A percentile compares a stretch with the other conserved stretches of the same genome.
Conservation (phyloP, 768 basidiomycete genomes). For the Lactarius hengduanensis region DNA sequence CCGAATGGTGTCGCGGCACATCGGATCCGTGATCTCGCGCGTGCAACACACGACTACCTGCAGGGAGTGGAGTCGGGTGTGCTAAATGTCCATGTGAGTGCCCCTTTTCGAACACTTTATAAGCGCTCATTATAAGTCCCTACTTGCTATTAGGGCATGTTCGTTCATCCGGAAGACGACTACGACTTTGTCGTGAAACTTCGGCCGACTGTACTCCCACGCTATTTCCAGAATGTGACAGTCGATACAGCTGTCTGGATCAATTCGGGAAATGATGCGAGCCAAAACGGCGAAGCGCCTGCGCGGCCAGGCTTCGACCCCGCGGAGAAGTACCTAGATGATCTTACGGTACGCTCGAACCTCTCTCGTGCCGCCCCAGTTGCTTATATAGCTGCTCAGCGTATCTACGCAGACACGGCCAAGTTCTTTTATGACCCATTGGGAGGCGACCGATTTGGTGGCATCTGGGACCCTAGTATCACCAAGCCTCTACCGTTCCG, state of each 20-base stretch:
- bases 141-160: constrained; percentile 58
- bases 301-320: constrained; percentile 80
- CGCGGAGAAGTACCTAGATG: constrained; percentile 58
- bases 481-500: constrained; percentile 66
- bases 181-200: constrained; percentile 86
- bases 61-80: constrained; percentile 49
- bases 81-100: constrained; percentile 44
- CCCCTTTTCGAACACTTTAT: constrained; percentile 45
- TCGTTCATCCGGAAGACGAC: constrained; percentile 77
- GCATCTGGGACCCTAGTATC: constrained; percentile 81
- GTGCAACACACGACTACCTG: constrained; percentile 66
- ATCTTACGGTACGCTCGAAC: constrained; percentile 63
- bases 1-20: constrained; percentile 73
- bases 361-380: constrained; percentile 3
- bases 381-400: constrained; percentile 40
- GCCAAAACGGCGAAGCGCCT: constrained; percentile 31
- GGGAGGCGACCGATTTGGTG: constrained; percentile 78
- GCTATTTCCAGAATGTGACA: constrained; percentile 70
- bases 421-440: constrained; percentile 82
- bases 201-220: constrained; percentile 58
- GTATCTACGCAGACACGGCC: constrained; percentile 69
- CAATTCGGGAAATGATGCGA: constrained; percentile 47
- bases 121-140: background rate
- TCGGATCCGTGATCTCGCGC: constrained; percentile 69
- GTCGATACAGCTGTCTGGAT: constrained; percentile 50